phyloP scores from a whole-genome alignment of 73 alveolate species.

The Paramecium octaurelia region DNA sequence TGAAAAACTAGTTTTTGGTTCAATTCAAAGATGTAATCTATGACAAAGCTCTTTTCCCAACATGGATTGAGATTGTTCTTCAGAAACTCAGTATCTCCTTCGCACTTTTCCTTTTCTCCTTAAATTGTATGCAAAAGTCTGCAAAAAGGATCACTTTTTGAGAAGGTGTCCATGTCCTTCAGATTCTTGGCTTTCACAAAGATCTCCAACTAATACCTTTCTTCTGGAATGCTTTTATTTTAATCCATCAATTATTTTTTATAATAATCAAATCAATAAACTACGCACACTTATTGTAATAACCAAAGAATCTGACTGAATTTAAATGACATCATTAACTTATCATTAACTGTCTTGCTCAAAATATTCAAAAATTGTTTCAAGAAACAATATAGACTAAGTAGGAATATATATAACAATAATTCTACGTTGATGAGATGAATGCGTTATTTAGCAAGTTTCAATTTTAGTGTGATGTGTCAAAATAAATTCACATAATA shows the following conservation, averaged over 20 bases:
- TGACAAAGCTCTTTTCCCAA: constrained; percentile 64
- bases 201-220: constrained; percentile 66
- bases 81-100: constrained; percentile 70
- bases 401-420: too few relatives aligned
- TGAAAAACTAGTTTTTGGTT: constrained; percentile 68
- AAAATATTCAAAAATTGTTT: neutral
- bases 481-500: neutral
- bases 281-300: neutral
- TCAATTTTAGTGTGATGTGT: neutral
- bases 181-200: constrained; percentile 66
- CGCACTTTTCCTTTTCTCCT: constrained; percentile 40
- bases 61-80: constrained; percentile 75
- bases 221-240: constrained; percentile 41
- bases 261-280: neutral
- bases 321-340: neutral
- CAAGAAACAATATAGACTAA: too few relatives aligned
- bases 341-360: neutral
- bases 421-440: too few relatives aligned
- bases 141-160: constrained; percentile 78
- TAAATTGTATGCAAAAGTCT: neutral
- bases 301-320: neutral
- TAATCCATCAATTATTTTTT: neutral
- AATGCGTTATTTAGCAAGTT: neutral
- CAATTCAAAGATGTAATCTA: constrained; percentile 83
- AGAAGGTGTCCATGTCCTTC: constrained; percentile 67